Conservation (phyloP, 345 rosid species). For the Syzygium oleosum region DNA sequence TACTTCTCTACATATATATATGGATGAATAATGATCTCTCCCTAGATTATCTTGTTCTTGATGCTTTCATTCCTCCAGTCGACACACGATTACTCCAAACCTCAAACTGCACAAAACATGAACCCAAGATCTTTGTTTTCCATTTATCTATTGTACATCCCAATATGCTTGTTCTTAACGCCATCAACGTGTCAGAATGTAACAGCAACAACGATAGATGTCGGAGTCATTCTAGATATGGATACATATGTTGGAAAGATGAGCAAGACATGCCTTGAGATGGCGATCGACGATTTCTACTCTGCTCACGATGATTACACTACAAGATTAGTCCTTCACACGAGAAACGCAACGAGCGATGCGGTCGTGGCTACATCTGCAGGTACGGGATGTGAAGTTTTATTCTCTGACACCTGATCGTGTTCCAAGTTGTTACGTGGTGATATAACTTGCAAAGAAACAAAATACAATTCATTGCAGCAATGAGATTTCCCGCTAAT, state of each 20-base stretch:
- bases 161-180: not conserved
- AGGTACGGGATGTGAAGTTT: constrained; percentile 15
- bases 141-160: not conserved
- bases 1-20: not conserved
- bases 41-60: not conserved
- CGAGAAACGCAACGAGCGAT: constrained; percentile 30
- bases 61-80: not conserved
- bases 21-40: not conserved
- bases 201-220: constrained; percentile 7
- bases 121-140: not conserved
- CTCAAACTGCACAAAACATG: not conserved
- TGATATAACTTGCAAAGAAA: not conserved
- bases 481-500: not conserved
- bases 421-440: not conserved
- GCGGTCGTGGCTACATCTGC: constrained; percentile 50
- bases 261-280: constrained; percentile 31
- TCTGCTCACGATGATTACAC: constrained; percentile 14
- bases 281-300: constrained; percentile 52
- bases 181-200: not conserved
- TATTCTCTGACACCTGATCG: not conserved
- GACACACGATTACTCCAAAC: not conserved
- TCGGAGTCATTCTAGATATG: constrained; percentile 42
- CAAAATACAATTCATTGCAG: not conserved
- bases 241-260: constrained; percentile 8
- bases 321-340: constrained; percentile 32